Evolutionary conservation across 2,329 filamentous ascomycete species (phyloP), one percentile per base, ranked within the genome.

Genomic region (Aspergillus nomiae): DNA sequence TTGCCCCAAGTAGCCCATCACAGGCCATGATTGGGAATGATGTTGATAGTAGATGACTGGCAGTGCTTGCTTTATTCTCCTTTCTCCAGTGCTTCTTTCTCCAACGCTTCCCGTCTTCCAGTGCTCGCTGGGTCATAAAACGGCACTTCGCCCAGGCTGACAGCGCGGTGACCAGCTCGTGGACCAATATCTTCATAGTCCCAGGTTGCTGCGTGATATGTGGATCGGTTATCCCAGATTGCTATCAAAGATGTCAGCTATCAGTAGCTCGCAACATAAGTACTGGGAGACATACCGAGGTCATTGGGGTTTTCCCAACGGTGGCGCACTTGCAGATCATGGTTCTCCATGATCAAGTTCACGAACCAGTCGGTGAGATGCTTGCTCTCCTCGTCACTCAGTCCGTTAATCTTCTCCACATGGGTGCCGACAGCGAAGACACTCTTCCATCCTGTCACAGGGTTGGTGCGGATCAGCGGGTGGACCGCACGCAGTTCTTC

Each of bases 171-270:
- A 0, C 85, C 85, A 11, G 77, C 78, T 4, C 85, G 73, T 65
- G 84, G 79, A 1, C 84, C 85, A 9, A 80, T 36, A 12, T 36
- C 34, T 36, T 79, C 74, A 65, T 85, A 84, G 66, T 87, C 85
- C 16, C 80, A 80, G 0, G 84, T 87, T 0, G 84, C 85, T 2
- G 82, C 80, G 65, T 87, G 85, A 67, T 83, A 87, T 1, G 82
- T 82, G n/a, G 79, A 83, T 7, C 85, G 77, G 67, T 87, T 87
- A 65, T 87, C 85, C 85, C 85, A 87, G 65, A 87, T 86, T 1
- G 84, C 85, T 70, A 76, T 58, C 34, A 19, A 26, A 46, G 26
- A 36, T 8, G 30, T 30, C 6, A n/a, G 48, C 6, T 6, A 14
- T 11, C 2, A 32, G 8, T 41, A 11, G 10, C 34, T 3, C 12